Conservation (phyloP, 257 asterid species). For the Capsicum chinense region DNA sequence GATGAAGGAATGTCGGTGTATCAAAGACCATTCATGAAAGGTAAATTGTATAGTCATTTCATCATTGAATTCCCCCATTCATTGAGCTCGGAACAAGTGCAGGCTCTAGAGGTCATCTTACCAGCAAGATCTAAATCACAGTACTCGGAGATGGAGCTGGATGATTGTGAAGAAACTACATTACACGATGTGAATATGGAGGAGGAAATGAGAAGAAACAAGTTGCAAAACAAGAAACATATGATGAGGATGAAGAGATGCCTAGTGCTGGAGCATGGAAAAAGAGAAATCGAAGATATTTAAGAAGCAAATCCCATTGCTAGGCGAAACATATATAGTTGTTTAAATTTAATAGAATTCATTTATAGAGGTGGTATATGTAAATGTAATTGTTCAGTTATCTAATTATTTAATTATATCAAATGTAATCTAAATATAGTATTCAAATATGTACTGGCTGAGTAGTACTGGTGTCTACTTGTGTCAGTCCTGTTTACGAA, state of each 20-base stretch:
- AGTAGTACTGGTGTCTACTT: too few relatives aligned
- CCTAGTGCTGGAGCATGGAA: conserved; percentile 58
- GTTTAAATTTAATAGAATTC: too few relatives aligned
- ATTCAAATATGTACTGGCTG: too few relatives aligned
- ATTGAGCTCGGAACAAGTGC: conserved; percentile 50
- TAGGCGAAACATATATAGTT: too few relatives aligned
- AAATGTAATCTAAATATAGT: too few relatives aligned
- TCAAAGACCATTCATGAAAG: conserved; percentile 67
- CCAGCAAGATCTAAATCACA: conserved; percentile 53
- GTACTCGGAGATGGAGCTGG: conserved; percentile 69
- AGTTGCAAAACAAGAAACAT: conserved; percentile 63
- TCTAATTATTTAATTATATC: too few relatives aligned
- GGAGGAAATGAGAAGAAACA: conserved; percentile 73
- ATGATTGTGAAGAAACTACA: conserved; percentile 80
- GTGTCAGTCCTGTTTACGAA: too few relatives aligned
- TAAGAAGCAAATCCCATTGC: too few relatives aligned
- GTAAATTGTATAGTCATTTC: conserved; percentile 64
- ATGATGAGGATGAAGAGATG: conserved; percentile 71
- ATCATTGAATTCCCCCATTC: conserved; percentile 64
- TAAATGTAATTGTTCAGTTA: too few relatives aligned
- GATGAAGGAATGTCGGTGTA: conserved; percentile 80
- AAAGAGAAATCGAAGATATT: too few relatives aligned
- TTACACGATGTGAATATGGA: conserved; percentile 69
- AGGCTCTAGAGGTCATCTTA: conserved; percentile 47
- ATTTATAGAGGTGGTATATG: too few relatives aligned